These are phyloP conservation scores for Cercophora sp. DNA, from an alignment of 495 filamentous ascomycete genomes.

Conservation along the genomic window DNA sequence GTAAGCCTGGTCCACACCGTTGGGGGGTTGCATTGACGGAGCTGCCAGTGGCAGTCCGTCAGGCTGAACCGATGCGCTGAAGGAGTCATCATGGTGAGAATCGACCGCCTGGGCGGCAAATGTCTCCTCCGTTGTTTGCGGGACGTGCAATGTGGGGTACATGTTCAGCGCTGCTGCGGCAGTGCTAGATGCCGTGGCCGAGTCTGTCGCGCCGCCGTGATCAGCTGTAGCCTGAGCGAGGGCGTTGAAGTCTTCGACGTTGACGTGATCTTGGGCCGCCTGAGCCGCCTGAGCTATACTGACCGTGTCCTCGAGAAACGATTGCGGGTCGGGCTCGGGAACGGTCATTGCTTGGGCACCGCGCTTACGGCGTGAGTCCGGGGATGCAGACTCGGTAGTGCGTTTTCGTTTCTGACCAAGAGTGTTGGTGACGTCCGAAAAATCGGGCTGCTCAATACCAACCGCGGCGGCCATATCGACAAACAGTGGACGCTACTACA, in stretches of 20 bases:
- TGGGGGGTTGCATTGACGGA: conserved; percentile 29
- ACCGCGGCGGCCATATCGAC: conserved; percentile 41
- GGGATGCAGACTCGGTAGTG: conserved; percentile 35
- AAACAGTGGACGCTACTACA: too few species aligned
- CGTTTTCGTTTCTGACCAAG: conserved; percentile 48
- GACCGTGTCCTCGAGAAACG: conserved; percentile 43
- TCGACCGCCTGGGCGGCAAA: conserved; percentile 43
- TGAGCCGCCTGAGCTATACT: conserved; percentile 47
- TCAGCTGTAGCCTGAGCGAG: conserved; percentile 47
- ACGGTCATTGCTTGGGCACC: conserved; percentile 36
- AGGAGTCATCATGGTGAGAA: conserved; percentile 30
- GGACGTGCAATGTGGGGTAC: conserved; percentile 65
- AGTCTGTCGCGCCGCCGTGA: conserved; percentile 42
- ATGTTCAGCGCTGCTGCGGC: conserved; percentile 66
- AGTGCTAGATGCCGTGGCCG: conserved; percentile 56
- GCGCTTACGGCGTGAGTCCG: conserved; percentile 45
- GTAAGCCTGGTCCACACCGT: conserved; percentile 27
- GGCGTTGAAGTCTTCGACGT: conserved; percentile 45
- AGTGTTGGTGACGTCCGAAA: conserved; percentile 24
- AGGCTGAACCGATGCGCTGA: conserved; percentile 38
- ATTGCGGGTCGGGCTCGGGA: conserved; percentile 32
- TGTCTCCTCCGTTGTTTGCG: conserved; percentile 65
- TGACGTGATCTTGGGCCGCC: conserved; percentile 38
- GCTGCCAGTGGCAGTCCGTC: conserved; percentile 47
- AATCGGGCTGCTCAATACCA: conserved; percentile 38